Base-by-base conservation (phyloP, 2,329 filamentous ascomycete genomes). In the Fusarium sp. region DNA sequence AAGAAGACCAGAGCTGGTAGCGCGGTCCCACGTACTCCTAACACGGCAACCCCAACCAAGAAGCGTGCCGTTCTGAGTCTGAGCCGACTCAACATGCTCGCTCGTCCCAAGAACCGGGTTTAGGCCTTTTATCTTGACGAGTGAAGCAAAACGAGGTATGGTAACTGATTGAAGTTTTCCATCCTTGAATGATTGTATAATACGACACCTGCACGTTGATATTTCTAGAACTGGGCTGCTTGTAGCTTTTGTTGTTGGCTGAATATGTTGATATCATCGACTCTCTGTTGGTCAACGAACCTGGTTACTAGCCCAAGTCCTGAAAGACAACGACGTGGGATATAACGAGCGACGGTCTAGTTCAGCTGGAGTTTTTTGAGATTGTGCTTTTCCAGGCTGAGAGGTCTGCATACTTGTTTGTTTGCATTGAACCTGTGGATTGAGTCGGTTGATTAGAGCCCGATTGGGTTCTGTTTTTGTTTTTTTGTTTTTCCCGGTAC, bases 71-170 rank as follows among this genome's bases (percentile, higher is more conserved):
- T 83, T 23, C 76, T 90, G 61, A 89, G 83, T 68, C 75, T 89
- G 64, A 89, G 85, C 75, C 83, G 88, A 64, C 80, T 90, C 60
- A 86, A 88, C 73, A 86, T 87, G 84, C 83, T 90, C 23, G 84
- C 88, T 50, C 82, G 83, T 46, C 88, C 88, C 1, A 90, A 90
- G 81, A 77, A 83, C 67, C 83, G 87, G 62, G 84, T 79, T 64
- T 87, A 79, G 51, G n/a, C 33, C 38, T 57, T 25, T 58, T 34
- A 25, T 18, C 38, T 59, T 46, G 55, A 67, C 18, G 51, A 31
- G 34, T 34, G 49, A 46, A 38, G 33, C 16, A 44, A 27, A 29
- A 42, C 10, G 23, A 58, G 40, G 29, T 6, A 14, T 18, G 27
- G 25, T 53, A 65, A 51, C 38, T 44, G 14, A 31, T 31, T 23